Conservation (phyloP, 108 stramenopile genomes). For the Cyclotella sp. region DNA sequence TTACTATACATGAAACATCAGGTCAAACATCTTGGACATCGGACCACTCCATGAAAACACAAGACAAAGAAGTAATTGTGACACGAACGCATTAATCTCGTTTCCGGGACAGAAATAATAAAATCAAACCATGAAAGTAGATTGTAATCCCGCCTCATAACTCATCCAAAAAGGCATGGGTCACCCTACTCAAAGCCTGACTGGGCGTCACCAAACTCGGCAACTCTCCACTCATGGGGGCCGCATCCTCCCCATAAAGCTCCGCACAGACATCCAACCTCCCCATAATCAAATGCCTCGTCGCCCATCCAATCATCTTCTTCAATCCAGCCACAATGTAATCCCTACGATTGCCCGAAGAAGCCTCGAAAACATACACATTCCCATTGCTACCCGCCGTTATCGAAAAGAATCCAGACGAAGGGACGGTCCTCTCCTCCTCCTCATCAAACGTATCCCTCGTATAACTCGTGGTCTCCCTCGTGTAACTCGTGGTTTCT, state of each 20-base stretch:
- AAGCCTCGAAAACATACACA: constrained; percentile 75
- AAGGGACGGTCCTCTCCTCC: not conserved
- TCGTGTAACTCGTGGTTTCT: not conserved
- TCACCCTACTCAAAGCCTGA: constrained; percentile 59
- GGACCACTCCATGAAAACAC: too few relatives aligned
- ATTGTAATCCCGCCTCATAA: not conserved
- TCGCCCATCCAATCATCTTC: constrained; percentile 54
- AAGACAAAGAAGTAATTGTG: too few relatives aligned
- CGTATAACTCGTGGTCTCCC: not conserved
- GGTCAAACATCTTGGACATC: too few relatives aligned
- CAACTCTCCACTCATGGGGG: constrained; percentile 50
- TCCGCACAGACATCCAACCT: constrained; percentile 58
- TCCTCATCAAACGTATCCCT: not conserved
- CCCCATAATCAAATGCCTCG: constrained; percentile 64
- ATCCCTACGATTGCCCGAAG: constrained; percentile 51
- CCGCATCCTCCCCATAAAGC: constrained; percentile 57
- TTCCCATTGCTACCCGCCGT: constrained; percentile 64
- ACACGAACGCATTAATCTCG: too few relatives aligned
- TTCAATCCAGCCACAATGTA: constrained; percentile 66
- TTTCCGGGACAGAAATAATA: too few relatives aligned
- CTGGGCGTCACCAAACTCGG: constrained; percentile 50
- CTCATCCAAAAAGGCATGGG: constrained; percentile 66
- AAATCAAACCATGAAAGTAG: too few relatives aligned
- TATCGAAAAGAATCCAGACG: constrained; percentile 67
- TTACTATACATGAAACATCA: too few relatives aligned